These are phyloP conservation scores for Mortierella claussenii DNA, from an alignment of 192 early-diverging fungal genomes.

Conservation along the genomic window DNA sequence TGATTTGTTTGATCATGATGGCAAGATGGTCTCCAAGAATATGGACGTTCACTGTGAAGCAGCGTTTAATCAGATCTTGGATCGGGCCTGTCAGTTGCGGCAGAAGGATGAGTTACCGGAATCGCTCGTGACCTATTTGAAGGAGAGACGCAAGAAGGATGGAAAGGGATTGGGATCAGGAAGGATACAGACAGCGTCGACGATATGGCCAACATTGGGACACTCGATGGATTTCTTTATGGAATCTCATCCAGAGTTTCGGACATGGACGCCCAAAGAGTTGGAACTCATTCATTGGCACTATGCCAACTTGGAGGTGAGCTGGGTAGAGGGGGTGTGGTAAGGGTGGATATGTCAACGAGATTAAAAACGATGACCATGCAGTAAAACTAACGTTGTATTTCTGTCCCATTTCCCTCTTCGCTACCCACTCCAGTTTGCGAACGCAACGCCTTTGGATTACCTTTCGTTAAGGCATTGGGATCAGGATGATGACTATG, in stretches of 20 bases:
- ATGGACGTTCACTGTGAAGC: slow-evolving; percentile 38
- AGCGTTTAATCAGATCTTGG: slow-evolving; percentile 56
- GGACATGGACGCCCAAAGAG: slow-evolving; percentile 34
- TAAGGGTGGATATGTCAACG: not conserved
- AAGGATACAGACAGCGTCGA: slow-evolving; percentile 12
- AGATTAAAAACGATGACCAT: not conserved
- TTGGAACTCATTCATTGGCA: slow-evolving; percentile 59
- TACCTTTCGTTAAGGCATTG: slow-evolving; percentile 51
- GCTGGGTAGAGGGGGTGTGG: not conserved
- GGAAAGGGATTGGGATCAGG: slow-evolving; percentile 1
- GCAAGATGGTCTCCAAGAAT: slow-evolving; percentile 28
- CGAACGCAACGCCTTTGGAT: slow-evolving; percentile 54
- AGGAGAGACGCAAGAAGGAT: slow-evolving; percentile 3
- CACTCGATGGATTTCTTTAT: slow-evolving; percentile 59
- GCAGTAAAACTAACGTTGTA: not conserved
- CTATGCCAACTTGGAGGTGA: slow-evolving; percentile 57
- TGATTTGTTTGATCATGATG: slow-evolving; percentile 33
- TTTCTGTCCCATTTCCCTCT: not conserved
- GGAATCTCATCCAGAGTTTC: slow-evolving; percentile 47
- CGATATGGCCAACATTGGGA: slow-evolving; percentile 44
- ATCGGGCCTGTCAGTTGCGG: slow-evolving; percentile 38
- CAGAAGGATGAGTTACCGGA: slow-evolving; percentile 5
- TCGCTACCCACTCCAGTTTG: slow-evolving; percentile 32
- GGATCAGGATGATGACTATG: slow-evolving; percentile 59
- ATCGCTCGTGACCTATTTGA: slow-evolving; percentile 9